Base-by-base conservation (phyloP, 2,329 filamentous ascomycete species). In the Thyridium curvatum region DNA sequence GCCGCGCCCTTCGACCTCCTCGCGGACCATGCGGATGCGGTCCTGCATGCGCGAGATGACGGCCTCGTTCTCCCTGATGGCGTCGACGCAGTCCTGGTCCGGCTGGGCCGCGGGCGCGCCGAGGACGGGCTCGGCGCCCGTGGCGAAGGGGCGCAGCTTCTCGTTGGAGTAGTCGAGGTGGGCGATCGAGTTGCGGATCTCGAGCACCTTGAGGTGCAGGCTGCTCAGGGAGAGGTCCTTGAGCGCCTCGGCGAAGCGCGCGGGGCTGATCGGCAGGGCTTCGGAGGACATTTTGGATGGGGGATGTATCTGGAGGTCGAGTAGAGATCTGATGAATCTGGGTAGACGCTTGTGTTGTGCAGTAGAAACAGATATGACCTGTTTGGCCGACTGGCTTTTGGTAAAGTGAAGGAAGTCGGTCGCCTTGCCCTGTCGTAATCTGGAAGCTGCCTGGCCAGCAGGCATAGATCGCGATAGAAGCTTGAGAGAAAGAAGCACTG, bases 121-220 rank as follows among this genome's bases (percentile, higher is more conserved):
- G 12, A 59, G 40, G 1, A 63, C 53, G 1, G 61, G 52, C 3
- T 56, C 58, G 16, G 55, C 52, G 18, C 70, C 72, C 12, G 79
- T 71, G 40, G 82, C 81, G 50, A 77, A 88, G 28, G 83, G 82
- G 40, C 72, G 68, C 42, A 89, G 79, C 58, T 89, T 78, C 46
- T 74, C 72, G 64, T 89, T 90, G 46, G 80, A 85, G 58, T 80
- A 79, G 52, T 82, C 74, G 18, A 90, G 78, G 60, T 90, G 84
- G 17, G 74, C 71, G 54, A 89, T 82, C 50, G 72, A 78, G 71
- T 88, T 89, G 56, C 77, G 78, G 45, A 90, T 71, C 59, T 90
- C 86, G 54, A 84, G 75, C 42, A 83, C 76, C 62, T 89, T 89
- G 60, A 84, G 71, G 61, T 84, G 80, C 7, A 90, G 79, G 41